Evolutionary conservation across 2,329 filamentous ascomycete species (phyloP).

Genomic region (Botrytis porri): DNA sequence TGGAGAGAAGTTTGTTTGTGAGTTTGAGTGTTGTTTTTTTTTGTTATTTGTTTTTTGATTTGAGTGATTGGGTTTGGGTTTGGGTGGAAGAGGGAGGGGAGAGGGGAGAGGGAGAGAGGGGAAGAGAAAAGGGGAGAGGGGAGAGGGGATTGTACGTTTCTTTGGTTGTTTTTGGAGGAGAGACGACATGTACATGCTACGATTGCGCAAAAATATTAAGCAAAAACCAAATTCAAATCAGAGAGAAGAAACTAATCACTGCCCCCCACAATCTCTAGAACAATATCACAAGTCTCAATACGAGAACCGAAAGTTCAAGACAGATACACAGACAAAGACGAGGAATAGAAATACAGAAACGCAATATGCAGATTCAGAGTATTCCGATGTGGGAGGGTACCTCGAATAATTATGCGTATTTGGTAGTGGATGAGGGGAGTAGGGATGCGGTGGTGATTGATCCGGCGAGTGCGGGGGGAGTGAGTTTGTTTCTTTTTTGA

Average conservation of each 20-base stretch:
- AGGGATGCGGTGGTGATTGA: constrained; percentile 78
- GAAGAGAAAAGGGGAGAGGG: not conserved
- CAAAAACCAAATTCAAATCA: no score
- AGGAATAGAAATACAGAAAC: constrained; percentile 3
- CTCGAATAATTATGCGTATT: constrained; percentile 81
- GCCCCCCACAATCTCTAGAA: not conserved
- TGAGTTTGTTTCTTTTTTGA: constrained; percentile 43
- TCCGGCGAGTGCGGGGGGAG: constrained; percentile 75
- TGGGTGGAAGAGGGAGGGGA: not conserved
- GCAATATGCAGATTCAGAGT: constrained; percentile 75
- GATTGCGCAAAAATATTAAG: no score
- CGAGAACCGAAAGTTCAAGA: not conserved
- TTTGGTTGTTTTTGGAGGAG: not conserved
- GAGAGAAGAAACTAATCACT: not conserved
- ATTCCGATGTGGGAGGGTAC: constrained; percentile 86
- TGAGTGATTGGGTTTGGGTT: no score
- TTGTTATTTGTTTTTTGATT: no score
- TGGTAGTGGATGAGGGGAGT: constrained; percentile 74
- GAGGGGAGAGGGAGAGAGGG: not conserved
- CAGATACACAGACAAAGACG: no score
- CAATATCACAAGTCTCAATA: not conserved
- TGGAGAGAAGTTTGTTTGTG: not conserved
- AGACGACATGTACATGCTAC: not conserved
- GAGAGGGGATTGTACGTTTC: no score
- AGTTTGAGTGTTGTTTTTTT: not conserved